These are phyloP conservation scores for Plasmodium fragile DNA, from an alignment of 169 alveolate genomes.

Conservation along the genomic window DNA sequence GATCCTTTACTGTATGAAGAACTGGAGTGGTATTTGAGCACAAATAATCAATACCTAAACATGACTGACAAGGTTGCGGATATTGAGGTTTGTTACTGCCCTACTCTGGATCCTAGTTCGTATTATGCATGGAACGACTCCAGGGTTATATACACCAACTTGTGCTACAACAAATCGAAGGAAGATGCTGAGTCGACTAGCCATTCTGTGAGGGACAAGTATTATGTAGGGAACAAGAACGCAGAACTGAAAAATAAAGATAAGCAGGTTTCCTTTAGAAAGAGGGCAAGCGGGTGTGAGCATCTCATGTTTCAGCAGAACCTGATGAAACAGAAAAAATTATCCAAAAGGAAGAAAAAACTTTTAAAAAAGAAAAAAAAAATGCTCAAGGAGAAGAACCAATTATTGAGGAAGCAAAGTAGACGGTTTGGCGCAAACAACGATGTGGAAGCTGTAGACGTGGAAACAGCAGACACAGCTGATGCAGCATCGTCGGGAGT, in stretches of 20 bases:
- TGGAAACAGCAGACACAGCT: background rate
- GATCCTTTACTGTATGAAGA: slow-evolving; percentile 81
- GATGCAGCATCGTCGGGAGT: background rate
- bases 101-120: slow-evolving; percentile 78
- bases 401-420: background rate
- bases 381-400: slow-evolving; percentile 32
- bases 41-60: slow-evolving; percentile 78
- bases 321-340: slow-evolving; percentile 49
- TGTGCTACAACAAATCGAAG: slow-evolving; percentile 63
- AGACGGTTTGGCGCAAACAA: background rate
- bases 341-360: slow-evolving; percentile 46
- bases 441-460: background rate
- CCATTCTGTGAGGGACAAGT: slow-evolving; percentile 1
- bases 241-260: slow-evolving; percentile 27
- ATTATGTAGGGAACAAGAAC: slow-evolving; percentile 12
- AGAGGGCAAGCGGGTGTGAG: slow-evolving; percentile 78
- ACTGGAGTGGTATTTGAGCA: slow-evolving; percentile 79
- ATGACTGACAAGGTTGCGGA: slow-evolving; percentile 79
- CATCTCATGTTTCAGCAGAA: slow-evolving; percentile 75
- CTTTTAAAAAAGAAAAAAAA: slow-evolving; percentile 37
- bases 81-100: slow-evolving; percentile 81
- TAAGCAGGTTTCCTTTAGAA: slow-evolving; percentile 54
- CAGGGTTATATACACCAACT: slow-evolving; percentile 77
- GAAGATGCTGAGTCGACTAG: slow-evolving; percentile 30
- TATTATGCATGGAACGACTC: slow-evolving; percentile 84